These are phyloP conservation scores for Solanum chacoense DNA, from an alignment of 305 asterid genomes.

Conservation along the genomic window DNA sequence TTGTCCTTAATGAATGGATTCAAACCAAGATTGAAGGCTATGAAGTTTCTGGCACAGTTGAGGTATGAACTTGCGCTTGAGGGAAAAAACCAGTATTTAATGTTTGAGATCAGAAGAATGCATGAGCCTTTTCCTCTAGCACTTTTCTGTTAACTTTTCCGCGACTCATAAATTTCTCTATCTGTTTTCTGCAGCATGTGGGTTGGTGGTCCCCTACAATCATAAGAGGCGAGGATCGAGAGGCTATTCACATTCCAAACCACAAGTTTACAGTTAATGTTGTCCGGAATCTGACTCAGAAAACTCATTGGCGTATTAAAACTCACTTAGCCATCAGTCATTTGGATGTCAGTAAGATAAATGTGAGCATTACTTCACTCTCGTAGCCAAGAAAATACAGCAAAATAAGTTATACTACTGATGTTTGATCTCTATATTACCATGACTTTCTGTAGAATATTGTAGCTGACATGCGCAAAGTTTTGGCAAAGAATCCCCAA, in stretches of 20 bases:
- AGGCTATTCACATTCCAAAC: slow-evolving; percentile 96
- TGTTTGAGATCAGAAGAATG: slow-evolving; percentile 1
- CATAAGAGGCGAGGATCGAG: slow-evolving; percentile 95
- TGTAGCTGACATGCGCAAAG: slow-evolving; percentile 99
- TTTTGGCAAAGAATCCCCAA: slow-evolving; percentile 88
- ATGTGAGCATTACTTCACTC: slow-evolving; percentile 33
- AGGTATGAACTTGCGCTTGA: slow-evolving; percentile 42
- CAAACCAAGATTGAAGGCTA: slow-evolving; percentile 90
- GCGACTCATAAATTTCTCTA: background rate
- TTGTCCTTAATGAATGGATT: slow-evolving; percentile 86
- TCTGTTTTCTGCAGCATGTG: slow-evolving; percentile 47
- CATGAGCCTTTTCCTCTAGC: background rate
- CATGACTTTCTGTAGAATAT: slow-evolving; percentile 41
- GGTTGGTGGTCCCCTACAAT: slow-evolving; percentile 99
- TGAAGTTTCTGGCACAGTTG: slow-evolving; percentile 97
- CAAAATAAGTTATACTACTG: background rate
- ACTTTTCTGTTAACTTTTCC: background rate
- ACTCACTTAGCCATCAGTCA: slow-evolving; percentile 95
- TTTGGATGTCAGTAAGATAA: slow-evolving; percentile 78
- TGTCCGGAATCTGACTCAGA: slow-evolving; percentile 86
- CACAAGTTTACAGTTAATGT: slow-evolving; percentile 91
- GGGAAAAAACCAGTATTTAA: background rate
- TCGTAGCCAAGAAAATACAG: background rate
- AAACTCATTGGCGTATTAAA: slow-evolving; percentile 96
- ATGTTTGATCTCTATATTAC: background rate